Conservation (phyloP, 129 eudicot species). For the Tagetes patula region DNA sequence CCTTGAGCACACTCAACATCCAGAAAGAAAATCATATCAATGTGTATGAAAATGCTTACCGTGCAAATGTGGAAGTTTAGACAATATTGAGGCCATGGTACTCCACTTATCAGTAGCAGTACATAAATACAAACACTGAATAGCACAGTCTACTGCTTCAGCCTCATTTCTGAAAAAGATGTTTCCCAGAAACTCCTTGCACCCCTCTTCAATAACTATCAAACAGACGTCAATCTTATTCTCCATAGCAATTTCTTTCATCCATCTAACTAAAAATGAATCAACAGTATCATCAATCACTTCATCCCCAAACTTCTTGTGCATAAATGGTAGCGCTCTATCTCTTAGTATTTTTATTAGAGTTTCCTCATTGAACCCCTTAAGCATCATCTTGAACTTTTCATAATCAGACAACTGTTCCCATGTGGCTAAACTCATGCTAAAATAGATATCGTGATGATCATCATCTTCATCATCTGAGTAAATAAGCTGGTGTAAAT, state of each 20-base stretch:
- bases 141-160: constrained; percentile 69
- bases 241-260: constrained; percentile 72
- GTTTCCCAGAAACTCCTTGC: constrained; percentile 44
- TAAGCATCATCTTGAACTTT: constrained; percentile 74
- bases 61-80: constrained; percentile 60
- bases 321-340: constrained; percentile 81
- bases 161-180: constrained; percentile 55
- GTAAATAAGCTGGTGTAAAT: constrained; percentile 79
- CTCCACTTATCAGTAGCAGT: constrained; percentile 72
- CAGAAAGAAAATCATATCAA: constrained; percentile 11
- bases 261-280: constrained; percentile 86
- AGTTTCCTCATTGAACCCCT: constrained; percentile 72
- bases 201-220: constrained; percentile 76
- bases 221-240: constrained; percentile 70
- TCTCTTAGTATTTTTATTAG: constrained; percentile 51
- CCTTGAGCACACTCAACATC: constrained; percentile 22
- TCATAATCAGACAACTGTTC: constrained; percentile 81
- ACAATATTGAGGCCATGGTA: constrained; percentile 67
- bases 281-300: constrained; percentile 27
- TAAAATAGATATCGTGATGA: constrained; percentile 50
- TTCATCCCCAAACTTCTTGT: constrained; percentile 36
- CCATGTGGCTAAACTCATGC: constrained; percentile 70
- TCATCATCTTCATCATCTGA: constrained; percentile 53
- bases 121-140: constrained; percentile 72
- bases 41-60: constrained; percentile 45